A percentile compares a stretch with the other conserved stretches of the same genome.
phyloP scores from a whole-genome alignment of 2,329 filamentous ascomycete species.

The Teratosphaeriaceae sp. region DNA sequence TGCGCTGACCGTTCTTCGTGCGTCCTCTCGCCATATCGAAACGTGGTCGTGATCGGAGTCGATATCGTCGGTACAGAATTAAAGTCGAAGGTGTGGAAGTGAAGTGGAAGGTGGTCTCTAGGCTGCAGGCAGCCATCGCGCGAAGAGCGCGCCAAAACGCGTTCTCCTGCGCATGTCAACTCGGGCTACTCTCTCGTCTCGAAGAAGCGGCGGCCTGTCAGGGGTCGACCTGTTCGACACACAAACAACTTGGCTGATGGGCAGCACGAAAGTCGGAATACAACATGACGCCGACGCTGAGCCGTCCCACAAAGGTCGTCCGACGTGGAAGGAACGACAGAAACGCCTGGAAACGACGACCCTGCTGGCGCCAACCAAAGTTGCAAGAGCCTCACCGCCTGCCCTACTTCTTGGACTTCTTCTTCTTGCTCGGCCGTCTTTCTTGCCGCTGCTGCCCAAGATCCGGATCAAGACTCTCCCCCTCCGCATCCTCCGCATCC shows the following conservation, averaged over 20 bases:
- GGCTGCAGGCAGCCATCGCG: no score
- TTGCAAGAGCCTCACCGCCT: background rate
- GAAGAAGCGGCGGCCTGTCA: no score
- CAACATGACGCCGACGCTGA: background rate
- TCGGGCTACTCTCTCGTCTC: no score
- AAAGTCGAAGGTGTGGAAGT: no score
- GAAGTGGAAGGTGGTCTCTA: no score
- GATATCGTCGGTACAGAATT: no score
- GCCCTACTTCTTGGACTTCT: constrained; percentile 4
- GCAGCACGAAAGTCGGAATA: background rate
- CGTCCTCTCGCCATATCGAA: no score
- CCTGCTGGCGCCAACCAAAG: background rate
- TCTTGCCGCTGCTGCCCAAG: background rate
- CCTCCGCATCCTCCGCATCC: background rate
- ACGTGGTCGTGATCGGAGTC: no score
- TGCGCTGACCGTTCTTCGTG: no score
- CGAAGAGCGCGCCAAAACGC: no score
- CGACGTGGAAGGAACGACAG: background rate
- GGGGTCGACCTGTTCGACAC: background rate
- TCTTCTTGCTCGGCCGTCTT: constrained; percentile 3
- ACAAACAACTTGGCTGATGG: background rate
- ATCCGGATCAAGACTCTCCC: constrained; percentile 3
- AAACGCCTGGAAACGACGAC: background rate
- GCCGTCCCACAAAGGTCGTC: background rate
- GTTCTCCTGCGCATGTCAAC: no score